A percentile compares a stretch with the other conserved stretches of the same genome.
Conservation (phyloP, 2,329 filamentous ascomycete species). For the Purpureocillium lavendulum region DNA sequence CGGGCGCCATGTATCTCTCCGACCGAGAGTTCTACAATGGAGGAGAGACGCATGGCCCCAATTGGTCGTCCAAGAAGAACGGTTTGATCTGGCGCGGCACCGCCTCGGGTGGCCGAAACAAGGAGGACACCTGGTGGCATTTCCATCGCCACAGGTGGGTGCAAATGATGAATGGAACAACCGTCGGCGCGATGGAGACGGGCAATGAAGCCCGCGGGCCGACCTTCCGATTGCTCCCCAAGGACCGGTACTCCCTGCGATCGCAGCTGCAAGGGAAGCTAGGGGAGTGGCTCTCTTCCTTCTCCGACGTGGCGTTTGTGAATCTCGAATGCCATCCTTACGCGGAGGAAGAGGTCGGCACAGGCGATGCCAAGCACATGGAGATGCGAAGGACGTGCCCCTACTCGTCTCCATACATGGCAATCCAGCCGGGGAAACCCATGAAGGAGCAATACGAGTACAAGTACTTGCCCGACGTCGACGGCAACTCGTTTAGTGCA, state of each 20-base stretch:
- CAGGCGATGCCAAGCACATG: neutral
- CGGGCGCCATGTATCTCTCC: constrained; percentile 56
- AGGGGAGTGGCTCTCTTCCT: neutral
- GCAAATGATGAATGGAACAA: constrained; percentile 59
- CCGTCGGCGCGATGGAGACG: constrained; percentile 6
- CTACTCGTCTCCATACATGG: neutral
- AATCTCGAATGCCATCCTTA: neutral
- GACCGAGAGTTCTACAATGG: constrained; percentile 51
- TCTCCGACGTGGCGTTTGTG: neutral
- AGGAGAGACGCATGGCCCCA: constrained; percentile 41
- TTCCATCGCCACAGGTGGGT: constrained; percentile 67
- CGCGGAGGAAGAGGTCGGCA: neutral
- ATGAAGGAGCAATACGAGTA: constrained; percentile 28
- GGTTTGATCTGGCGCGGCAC: constrained; percentile 56
- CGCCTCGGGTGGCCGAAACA: constrained; percentile 49
- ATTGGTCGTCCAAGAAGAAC: constrained; percentile 50
- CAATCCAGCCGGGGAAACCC: constrained; percentile 1
- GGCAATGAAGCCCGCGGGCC: neutral
- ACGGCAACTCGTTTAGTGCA: constrained; percentile 46
- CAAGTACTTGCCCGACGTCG: constrained; percentile 53
- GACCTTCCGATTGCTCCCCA: neutral
- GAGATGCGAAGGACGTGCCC: neutral
- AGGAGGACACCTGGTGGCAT: constrained; percentile 50
- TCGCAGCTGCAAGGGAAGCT: neutral
- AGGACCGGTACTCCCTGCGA: neutral